Evolutionary conservation across 1,139 yeast genomes (phyloP), one percentile per base, ranked within the genome.

Genomic region (Candida sanyaensis): DNA sequence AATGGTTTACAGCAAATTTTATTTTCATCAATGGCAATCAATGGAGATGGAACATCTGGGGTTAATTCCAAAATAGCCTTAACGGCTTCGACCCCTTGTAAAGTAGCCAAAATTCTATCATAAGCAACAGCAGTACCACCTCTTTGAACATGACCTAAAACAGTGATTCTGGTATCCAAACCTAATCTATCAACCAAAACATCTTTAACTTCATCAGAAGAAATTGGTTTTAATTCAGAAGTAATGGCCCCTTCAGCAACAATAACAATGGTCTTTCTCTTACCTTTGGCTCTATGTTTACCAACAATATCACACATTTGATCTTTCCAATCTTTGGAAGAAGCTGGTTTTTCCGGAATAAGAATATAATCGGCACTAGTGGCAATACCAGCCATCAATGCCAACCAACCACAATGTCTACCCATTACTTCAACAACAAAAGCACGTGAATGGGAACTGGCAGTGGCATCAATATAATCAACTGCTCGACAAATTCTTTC

Each of bases 361-460:
- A 87, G 83, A 48, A 86, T 85, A 61, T 81, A 86, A 64, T 87
- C 95, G 1, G 95, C 93, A 62, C 88, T 84, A 12, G 93, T 86
- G 24, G 92, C 84, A 50, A 87, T 80, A 58, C 93, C 93, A 2
- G 93, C 87, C 88, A 86, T 86, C 55, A 87, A 70, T 1, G 89
- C 93, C 55, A 87, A 76, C 95, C 95, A 87, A 55, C 95, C 95
- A 73, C 95, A 87, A 61, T 87, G 93, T 66, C 95, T 78, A 52
- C 95, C 95, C 95, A 87, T 87, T n/a, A 87, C 95, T 66, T 87
- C 95, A 41, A 87, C 84, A 37, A 87, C 91, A 62, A 87, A 87
- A 7, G 95, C 95, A 63, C 95, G 73, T 28, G 90, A 86, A 65
- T 87, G 95, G 1, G 92, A 86, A 49, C 83, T 84, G 31, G 95